Percentiles rank a stretch among this genome's conserved stretches.
These are phyloP conservation scores for Hypericum perforatum DNA, from an alignment of 345 rosid species.

Conservation along the genomic window DNA sequence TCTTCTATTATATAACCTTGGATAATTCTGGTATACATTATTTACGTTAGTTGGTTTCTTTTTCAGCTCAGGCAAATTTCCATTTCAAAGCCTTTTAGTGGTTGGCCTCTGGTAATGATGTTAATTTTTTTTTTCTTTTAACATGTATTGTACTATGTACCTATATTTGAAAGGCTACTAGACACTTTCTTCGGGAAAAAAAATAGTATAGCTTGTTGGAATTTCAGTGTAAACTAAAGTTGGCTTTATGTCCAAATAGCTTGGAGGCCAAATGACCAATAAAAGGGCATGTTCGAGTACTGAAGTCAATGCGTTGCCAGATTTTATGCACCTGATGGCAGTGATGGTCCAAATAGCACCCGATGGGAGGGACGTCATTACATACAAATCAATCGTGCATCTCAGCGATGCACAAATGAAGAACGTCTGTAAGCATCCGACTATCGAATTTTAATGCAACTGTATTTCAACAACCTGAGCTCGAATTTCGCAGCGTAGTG, in stretches of 20 bases:
- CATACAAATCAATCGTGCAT: constrained; percentile 65
- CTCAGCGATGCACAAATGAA: constrained; percentile 76
- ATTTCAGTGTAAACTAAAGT: too few species aligned
- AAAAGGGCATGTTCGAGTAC: constrained; percentile 23
- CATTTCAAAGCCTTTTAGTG: constrained; percentile 21
- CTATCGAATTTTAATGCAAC: not conserved
- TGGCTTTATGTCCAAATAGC: constrained; percentile 5
- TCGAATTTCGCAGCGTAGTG: not conserved
- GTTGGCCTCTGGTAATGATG: constrained; percentile 23
- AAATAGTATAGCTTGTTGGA: too few species aligned
- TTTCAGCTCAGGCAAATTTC: constrained; percentile 38
- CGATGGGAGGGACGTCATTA: constrained; percentile 59
- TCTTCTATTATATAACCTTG: not conserved
- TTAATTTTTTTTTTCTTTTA: not conserved
- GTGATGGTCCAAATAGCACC: constrained; percentile 65
- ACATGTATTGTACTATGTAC: too few species aligned
- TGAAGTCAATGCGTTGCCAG: constrained; percentile 49
- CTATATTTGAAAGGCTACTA: too few species aligned
- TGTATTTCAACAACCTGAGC: not conserved
- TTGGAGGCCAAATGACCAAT: constrained; percentile 16
- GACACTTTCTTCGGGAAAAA: too few species aligned
- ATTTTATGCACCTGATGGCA: constrained; percentile 65
- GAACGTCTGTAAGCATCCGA: constrained; percentile 52
- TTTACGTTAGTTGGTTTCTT: not conserved
- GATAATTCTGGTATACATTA: not conserved